Evolutionary conservation across 1,284 basidiomycete species (phyloP).

Genomic region (Abortiporus biennis): DNA sequence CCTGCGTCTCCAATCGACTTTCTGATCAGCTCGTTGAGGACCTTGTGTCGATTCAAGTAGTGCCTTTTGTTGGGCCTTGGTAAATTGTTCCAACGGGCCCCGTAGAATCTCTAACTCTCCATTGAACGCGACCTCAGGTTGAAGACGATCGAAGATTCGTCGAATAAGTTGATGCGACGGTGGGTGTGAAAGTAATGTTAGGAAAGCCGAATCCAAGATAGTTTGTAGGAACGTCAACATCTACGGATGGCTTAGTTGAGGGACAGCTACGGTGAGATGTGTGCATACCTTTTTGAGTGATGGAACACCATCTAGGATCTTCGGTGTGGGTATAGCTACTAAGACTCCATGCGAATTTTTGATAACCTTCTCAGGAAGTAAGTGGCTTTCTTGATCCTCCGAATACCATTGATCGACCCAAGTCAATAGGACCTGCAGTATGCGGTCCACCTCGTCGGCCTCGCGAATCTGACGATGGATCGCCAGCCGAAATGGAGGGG

Average conservation of each 20-base stretch:
- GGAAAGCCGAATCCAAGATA: conserved; percentile 62
- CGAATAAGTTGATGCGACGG: conserved; percentile 48
- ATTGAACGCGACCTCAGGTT: conserved; percentile 45
- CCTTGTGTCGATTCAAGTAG: conserved; percentile 30
- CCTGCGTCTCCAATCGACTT: conserved; percentile 52
- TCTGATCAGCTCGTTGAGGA: conserved; percentile 25
- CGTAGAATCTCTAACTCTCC: conserved; percentile 47
- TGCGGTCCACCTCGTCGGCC: conserved; percentile 41
- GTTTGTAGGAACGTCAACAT: conserved; percentile 53
- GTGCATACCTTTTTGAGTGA: conserved; percentile 41
- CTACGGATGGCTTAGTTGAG: conserved; percentile 25
- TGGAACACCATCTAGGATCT: conserved; percentile 11
- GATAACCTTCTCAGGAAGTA: conserved; percentile 29
- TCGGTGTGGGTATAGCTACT: conserved; percentile 10
- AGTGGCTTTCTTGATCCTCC: conserved; percentile 35
- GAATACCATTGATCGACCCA: conserved; percentile 46
- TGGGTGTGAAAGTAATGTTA: conserved; percentile 53
- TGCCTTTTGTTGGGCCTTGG: conserved; percentile 41
- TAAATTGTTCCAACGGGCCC: conserved; percentile 57
- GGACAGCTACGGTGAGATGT: not conserved
- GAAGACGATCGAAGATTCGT: conserved; percentile 34
- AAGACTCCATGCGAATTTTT: conserved; percentile 23
- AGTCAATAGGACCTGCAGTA: conserved; percentile 45
- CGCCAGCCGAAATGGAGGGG: conserved; percentile 45
- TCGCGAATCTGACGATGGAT: conserved; percentile 48